These are phyloP conservation scores for Podosphaera aphanis DNA, from an alignment of 2,329 filamentous ascomycete species.

Conservation along the genomic window DNA sequence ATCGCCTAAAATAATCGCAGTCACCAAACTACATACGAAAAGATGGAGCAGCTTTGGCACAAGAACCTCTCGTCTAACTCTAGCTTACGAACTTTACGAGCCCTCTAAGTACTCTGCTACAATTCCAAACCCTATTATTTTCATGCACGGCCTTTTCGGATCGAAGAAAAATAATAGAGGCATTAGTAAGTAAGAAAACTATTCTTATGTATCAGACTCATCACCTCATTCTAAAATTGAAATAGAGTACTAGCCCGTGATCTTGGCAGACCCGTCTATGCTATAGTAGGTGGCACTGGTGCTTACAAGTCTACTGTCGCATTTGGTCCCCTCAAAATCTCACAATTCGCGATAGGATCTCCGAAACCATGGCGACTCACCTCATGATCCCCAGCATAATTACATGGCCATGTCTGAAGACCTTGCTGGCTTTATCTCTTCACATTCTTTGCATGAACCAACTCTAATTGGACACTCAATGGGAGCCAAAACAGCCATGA, in stretches of 20 bases:
- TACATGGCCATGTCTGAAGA: conserved; percentile 68
- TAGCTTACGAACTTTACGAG: conserved; percentile 45
- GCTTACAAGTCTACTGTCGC: too few relatives aligned
- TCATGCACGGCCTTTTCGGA: conserved; percentile 83
- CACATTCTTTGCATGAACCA: conserved; percentile 43
- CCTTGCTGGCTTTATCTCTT: conserved; percentile 51
- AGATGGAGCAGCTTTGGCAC: too few relatives aligned
- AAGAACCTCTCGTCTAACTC: conserved; percentile 3
- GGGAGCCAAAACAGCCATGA: conserved; percentile 89
- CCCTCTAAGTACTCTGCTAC: conserved; percentile 25
- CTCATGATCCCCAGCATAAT: conserved; percentile 52
- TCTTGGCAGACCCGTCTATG: conserved; percentile 58
- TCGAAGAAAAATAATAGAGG: conserved; percentile 87
- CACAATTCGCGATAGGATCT: conserved; percentile 36
- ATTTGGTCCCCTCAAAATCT: too few relatives aligned
- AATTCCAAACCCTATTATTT: conserved; percentile 42
- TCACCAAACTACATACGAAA: too few relatives aligned
- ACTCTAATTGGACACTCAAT: conserved; percentile 88
- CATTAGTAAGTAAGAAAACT: conserved; percentile 56
- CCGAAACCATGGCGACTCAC: conserved; percentile 79
- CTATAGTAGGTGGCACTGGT: conserved; percentile 34
- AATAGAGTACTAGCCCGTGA: conserved; percentile 59
- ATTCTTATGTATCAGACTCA: neutral
- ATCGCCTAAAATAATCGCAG: too few relatives aligned
- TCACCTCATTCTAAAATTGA: neutral